Conservation (phyloP, 140 eudicot species). For the Senecio squalidus region DNA sequence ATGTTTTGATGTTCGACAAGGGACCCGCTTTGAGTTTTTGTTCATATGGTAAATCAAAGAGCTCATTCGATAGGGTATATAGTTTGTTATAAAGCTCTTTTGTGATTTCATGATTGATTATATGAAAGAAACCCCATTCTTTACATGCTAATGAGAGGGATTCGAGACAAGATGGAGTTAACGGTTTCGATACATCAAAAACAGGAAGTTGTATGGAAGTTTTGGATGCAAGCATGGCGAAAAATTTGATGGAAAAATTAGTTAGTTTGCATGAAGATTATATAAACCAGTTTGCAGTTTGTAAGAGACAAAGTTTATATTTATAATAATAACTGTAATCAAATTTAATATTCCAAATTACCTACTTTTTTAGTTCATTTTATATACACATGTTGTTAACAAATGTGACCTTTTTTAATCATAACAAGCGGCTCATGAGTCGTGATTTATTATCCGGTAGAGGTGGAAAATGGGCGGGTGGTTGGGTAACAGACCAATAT, state of each 20-base stretch:
- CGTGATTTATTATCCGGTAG: background rate
- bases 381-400: background rate
- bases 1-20: conserved; percentile 39
- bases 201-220: conserved; percentile 50
- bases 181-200: conserved; percentile 52
- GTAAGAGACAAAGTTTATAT: conserved; percentile 15
- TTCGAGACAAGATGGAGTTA: conserved; percentile 31
- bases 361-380: conserved; percentile 13
- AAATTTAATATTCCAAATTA: conserved; percentile 9
- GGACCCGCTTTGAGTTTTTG: conserved; percentile 56
- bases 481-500: background rate
- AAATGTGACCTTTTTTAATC: background rate
- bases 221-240: conserved; percentile 43
- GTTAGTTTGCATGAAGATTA: conserved; percentile 29
- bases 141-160: conserved; percentile 43
- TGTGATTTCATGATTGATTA: conserved; percentile 53
- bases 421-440: conserved; percentile 1
- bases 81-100: conserved; percentile 43
- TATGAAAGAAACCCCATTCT: too few species aligned
- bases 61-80: conserved; percentile 24
- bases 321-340: conserved; percentile 24
- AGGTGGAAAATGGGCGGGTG: background rate
- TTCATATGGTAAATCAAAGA: conserved; percentile 44
- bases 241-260: conserved; percentile 3
- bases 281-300: conserved; percentile 26